Base-by-base conservation (phyloP, 345 rosid genomes). In the Raphanus sativus region DNA sequence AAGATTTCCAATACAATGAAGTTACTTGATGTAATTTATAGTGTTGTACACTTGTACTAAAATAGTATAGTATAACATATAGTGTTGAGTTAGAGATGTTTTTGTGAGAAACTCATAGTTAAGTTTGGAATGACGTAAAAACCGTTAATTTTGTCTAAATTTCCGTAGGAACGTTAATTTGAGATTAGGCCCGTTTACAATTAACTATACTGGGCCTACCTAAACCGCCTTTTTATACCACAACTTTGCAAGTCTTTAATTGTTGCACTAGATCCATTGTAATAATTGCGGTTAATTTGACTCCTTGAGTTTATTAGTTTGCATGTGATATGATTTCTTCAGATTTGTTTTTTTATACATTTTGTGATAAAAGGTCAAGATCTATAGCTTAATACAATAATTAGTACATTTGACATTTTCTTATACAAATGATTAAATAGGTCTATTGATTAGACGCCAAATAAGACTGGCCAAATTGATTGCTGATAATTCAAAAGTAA, bases 231-330 rank as follows among this genome's bases (percentile, higher is more conserved):
- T 42, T 42, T 42, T 12, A 12, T 42, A 4, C 12, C 11, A 13
- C 15, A 42, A 12, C 52, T 42, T 42, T 42, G 52, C 52, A 1
- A 42, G 15, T 42, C 52, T 42, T 12, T 4, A 42, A 12, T 42
- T 42, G 52, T 42, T 54, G 77, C 42, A 29, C 17, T 58, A 40
- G 13, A 75, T 66, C 66, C 15, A 58, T 56, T 6, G 62, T 28
- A 12, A 11, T 75, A 67, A 67, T 13, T 48, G 34, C 61, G 11
- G 68, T 68, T 48, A 45, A 1, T 67, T 32, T 75, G 68, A 67
- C 62, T 75, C 36, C 32, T n/a, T 54, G 75, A 69, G 63, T 69
- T 62, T 62, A 52, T 62, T 69, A 69, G 12, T 69, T 54, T 69
- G 25, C 69, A 69, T 33, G 79, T 70, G 70, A 52, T 69, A 45